Percentiles rank a stretch among this genome's conserved stretches.
phyloP scores from a whole-genome alignment of 2,329 filamentous ascomycete species.

The Arthrobotrys pseudoclavata region DNA sequence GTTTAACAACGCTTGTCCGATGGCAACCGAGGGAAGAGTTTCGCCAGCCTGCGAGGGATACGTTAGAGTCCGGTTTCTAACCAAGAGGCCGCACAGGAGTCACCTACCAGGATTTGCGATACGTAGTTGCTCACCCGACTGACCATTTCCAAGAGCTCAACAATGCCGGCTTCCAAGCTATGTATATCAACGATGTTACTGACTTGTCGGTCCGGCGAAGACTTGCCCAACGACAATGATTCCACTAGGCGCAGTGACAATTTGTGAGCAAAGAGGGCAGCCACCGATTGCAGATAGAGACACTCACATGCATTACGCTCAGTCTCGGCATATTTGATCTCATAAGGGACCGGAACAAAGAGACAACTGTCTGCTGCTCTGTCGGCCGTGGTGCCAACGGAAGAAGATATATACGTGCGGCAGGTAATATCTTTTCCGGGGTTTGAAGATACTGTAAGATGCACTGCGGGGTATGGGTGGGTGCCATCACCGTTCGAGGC shows the following conservation, averaged over 20 bases:
- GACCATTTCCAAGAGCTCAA: constrained; percentile 88
- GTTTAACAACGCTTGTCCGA: constrained; percentile 96
- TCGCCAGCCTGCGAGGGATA: constrained; percentile 77
- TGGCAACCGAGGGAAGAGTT: constrained; percentile 85
- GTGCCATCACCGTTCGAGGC: constrained; percentile 96
- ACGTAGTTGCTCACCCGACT: constrained; percentile 94
- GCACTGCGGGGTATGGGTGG: constrained; percentile 95
- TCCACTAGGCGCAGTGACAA: constrained; percentile 38
- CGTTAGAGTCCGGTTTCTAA: neutral
- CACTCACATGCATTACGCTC: constrained; percentile 72
- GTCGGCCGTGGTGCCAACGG: constrained; percentile 94
- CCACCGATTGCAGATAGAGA: neutral
- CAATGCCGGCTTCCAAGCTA: constrained; percentile 84
- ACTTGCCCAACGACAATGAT: constrained; percentile 48
- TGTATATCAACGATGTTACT: constrained; percentile 83
- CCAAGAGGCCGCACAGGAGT: neutral
- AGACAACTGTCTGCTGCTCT: constrained; percentile 95
- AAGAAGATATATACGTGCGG: constrained; percentile 93
- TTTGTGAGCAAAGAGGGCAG: neutral
- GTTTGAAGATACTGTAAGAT: constrained; percentile 92
- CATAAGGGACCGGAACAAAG: constrained; percentile 97
- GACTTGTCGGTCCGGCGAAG: constrained; percentile 43
- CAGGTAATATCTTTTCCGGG: constrained; percentile 90
- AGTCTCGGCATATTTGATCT: constrained; percentile 87
- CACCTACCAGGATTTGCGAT: constrained; percentile 80